phyloP scores from a whole-genome alignment of 768 basidiomycete species.

The Mycena galericulata region DNA sequence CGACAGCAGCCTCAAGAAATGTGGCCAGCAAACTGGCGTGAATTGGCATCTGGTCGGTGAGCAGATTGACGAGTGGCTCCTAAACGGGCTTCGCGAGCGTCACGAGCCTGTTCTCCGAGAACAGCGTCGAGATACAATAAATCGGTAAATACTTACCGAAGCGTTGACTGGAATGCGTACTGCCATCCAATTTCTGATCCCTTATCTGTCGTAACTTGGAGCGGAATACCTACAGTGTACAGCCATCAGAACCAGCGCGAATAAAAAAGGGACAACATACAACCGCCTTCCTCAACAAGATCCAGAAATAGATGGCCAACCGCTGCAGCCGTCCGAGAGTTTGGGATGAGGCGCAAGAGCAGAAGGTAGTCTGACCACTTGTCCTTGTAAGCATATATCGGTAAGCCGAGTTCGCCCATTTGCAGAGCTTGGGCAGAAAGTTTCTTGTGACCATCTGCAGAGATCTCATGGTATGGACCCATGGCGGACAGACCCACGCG shows the following conservation, averaged over 20 bases:
- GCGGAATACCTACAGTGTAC: too few species aligned
- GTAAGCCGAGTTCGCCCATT: slow-evolving; percentile 45
- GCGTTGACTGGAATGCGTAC: too few species aligned
- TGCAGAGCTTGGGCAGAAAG: slow-evolving; percentile 38
- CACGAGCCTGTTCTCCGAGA: too few species aligned
- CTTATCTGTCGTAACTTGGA: too few species aligned
- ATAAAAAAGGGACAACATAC: slow-evolving; percentile 24
- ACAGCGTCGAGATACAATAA: too few species aligned
- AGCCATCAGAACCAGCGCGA: background rate
- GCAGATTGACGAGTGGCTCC: too few species aligned
- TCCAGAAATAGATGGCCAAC: slow-evolving; percentile 50
- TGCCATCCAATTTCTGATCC: too few species aligned
- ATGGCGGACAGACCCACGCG: background rate
- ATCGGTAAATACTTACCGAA: too few species aligned
- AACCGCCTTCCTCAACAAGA: slow-evolving; percentile 40
- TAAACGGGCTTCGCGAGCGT: too few species aligned
- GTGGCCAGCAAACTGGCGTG: too few species aligned
- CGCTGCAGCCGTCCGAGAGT: slow-evolving; percentile 36
- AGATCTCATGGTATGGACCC: slow-evolving; percentile 36
- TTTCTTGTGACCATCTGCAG: slow-evolving; percentile 47
- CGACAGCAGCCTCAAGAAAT: too few species aligned
- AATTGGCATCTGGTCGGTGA: too few species aligned
- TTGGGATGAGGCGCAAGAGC: slow-evolving; percentile 39
- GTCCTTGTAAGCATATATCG: slow-evolving; percentile 34
- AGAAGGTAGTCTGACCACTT: slow-evolving; percentile 37